Evolutionary conservation across 495 filamentous ascomycete genomes (phyloP).

Genomic region (Tuber borchii): DNA sequence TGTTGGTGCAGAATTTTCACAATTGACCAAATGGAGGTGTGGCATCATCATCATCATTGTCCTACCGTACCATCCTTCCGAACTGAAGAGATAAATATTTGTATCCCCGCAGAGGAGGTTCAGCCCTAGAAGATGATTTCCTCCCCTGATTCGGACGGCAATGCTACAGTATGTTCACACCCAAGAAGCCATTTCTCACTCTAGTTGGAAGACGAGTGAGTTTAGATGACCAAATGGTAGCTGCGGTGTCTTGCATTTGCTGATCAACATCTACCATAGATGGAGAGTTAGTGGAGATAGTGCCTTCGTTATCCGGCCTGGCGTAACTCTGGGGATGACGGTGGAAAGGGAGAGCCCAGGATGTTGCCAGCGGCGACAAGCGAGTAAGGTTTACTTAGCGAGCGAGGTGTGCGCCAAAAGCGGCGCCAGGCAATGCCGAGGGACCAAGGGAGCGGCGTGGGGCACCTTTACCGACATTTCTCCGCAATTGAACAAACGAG

Average conservation of each 20-base stretch:
- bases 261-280: too few species aligned
- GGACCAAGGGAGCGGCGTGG: background rate
- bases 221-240: background rate
- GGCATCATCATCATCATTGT: background rate
- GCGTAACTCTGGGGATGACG: background rate
- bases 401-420: constrained; percentile 2
- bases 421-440: background rate
- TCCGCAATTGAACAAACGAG: background rate
- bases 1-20: background rate
- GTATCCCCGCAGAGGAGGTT: background rate
- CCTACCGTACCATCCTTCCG: background rate
- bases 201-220: background rate
- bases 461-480: background rate
- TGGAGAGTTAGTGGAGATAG: background rate
- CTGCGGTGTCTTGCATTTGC: background rate
- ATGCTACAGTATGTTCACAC: background rate
- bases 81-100: background rate
- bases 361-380: background rate
- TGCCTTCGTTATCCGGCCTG: background rate
- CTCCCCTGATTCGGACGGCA: background rate
- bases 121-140: background rate
- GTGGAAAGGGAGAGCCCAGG: background rate
- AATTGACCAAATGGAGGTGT: background rate
- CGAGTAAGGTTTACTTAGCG: background rate
- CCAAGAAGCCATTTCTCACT: background rate